Conservation (phyloP, 73 alveolate species). For the Paramecium pentaurelia region DNA sequence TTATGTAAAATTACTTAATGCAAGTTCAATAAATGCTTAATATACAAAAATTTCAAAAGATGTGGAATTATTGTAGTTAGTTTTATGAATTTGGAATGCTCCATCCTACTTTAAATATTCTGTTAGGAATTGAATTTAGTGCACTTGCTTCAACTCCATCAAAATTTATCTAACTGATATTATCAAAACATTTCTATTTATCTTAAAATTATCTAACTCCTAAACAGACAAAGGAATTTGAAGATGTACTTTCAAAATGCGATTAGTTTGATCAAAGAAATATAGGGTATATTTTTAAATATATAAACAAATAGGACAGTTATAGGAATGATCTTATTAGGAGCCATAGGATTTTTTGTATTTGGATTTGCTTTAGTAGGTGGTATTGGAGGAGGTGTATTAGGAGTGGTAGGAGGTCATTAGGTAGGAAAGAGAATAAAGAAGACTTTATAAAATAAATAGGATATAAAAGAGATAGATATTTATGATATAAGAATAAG, state of each 20-base stretch:
- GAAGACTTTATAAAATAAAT: not conserved
- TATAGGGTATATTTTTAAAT: not conserved
- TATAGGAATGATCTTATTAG: not conserved
- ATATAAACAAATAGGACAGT: not conserved
- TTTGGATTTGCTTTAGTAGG: constrained; percentile 33
- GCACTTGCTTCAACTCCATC: not conserved
- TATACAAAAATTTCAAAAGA: not conserved
- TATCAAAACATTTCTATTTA: not conserved
- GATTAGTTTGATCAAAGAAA: constrained; percentile 26
- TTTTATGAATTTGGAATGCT: not conserved
- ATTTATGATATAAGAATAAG: not conserved
- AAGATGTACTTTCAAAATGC: not conserved
- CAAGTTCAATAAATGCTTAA: not conserved
- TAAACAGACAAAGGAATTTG: not conserved
- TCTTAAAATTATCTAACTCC: not conserved
- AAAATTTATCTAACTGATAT: not conserved
- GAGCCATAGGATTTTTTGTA: not conserved
- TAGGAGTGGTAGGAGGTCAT: not conserved
- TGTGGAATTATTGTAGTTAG: not conserved
- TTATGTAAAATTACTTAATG: not conserved
- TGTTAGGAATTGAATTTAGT: constrained; percentile 29
- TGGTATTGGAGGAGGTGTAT: not conserved
- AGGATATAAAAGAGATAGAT: not conserved
- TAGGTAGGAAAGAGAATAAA: constrained; percentile 5
- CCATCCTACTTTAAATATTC: not conserved